phyloP scores from a whole-genome alignment of 345 rosid species.

The Eucalyptus cloeziana region DNA sequence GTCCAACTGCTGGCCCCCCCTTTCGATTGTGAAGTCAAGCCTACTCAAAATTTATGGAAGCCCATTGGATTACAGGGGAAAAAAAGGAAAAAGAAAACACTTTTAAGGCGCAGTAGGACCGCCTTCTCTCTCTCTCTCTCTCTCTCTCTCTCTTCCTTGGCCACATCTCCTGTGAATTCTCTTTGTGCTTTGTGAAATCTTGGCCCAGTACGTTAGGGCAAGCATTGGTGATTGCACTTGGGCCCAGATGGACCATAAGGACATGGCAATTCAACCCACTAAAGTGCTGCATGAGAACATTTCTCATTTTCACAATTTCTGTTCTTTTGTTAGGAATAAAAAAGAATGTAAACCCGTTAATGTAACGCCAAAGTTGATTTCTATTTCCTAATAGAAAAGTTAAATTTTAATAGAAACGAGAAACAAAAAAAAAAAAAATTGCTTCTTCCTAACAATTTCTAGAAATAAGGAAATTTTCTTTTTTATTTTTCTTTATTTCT shows the following conservation, averaged over 20 bases:
- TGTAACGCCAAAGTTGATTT: no score
- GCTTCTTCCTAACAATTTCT: no score
- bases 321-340: no score
- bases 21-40: not conserved
- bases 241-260: not conserved
- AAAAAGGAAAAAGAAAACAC: not conserved
- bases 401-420: no score
- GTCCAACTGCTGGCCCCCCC: not conserved
- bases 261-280: not conserved
- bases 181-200: not conserved
- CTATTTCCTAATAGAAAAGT: no score
- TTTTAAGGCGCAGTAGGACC: not conserved
- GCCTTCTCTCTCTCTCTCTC: not conserved
- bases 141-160: not conserved
- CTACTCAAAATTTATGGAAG: not conserved
- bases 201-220: not conserved
- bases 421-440: no score
- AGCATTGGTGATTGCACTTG: not conserved
- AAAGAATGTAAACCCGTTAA: no score
- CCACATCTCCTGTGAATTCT: not conserved
- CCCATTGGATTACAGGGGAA: not conserved
- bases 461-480: no score
- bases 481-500: no score
- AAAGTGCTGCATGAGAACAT: no score
- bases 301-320: no score